Evolutionary conservation across 2,329 filamentous ascomycete species (phyloP), one percentile per base, ranked within the genome.

Genomic region (Aspergillus sp.): DNA sequence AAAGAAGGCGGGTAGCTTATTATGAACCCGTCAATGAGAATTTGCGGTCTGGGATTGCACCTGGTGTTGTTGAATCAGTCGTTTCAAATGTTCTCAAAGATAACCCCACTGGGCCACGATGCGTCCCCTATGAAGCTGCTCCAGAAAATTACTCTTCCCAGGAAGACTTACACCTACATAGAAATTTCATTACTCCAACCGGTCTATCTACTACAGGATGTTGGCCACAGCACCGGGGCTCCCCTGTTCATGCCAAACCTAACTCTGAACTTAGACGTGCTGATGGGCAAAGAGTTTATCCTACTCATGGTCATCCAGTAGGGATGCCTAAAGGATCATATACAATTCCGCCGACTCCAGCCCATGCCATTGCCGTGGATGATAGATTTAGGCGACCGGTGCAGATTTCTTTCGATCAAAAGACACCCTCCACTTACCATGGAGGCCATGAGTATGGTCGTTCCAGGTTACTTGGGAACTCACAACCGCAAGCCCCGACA

Each of bases 1-100:
- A 70, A 53, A 61, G 63, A 50, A 64, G 65, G 49, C 62, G 66
- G 19, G 44, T 69, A 47, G 57, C 59, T 35, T 53, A 58, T 46
- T 54, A 62, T 33, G 53, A 60, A 27, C 49, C 52, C 47, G 41
- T 49, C 17, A 50, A 49, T 39, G 44, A 52, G 22, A 50, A 56
- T 2, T 30, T 50, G 19, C 52, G 45, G 41, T 43, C 45, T 44
- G 52, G 45, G 32, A 44, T 51, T 35, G 48, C 53, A 12, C 27
- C 22, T n/a, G 10, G 35, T 30, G 44, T 15, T 23, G 39, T 30
- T 38, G 39, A 46, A 20, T 38, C 38, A 17, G 41, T 43, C 12
- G 41, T 53, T 45, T 22, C 51, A 20, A 43, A 44, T 41, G 15
- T 47, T 53, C 52, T 44, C 53, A 50, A 48, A 46, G 50, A 51